Evolutionary conservation across 495 filamentous ascomycete genomes (phyloP).

Genomic region (Penicillium nucicola): DNA sequence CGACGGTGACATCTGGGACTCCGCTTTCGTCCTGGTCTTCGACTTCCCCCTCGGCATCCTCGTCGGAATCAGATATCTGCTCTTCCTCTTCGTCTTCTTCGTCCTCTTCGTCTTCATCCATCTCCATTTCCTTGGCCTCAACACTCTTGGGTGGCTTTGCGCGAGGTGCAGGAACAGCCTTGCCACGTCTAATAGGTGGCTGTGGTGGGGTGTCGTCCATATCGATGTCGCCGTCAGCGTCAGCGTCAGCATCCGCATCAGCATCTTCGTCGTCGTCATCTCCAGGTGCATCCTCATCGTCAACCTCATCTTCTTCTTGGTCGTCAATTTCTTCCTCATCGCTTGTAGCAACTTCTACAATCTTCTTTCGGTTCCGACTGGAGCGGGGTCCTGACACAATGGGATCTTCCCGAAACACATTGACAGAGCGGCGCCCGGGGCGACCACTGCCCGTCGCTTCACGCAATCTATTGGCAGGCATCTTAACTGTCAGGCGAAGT

Average conservation of each 20-base stretch:
- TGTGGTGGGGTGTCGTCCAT: conserved; percentile 52
- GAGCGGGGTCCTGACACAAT: conserved; percentile 60
- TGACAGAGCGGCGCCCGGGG: conserved; percentile 36
- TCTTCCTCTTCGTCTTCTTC: conserved; percentile 57
- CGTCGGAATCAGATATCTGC: conserved; percentile 43
- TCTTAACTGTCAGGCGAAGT: conserved; percentile 79
- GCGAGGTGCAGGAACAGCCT: conserved; percentile 28
- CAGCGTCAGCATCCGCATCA: conserved; percentile 54
- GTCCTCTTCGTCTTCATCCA: conserved; percentile 46
- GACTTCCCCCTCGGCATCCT: conserved; percentile 49
- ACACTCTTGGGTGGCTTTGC: conserved; percentile 46
- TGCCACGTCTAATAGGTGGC: conserved; percentile 34
- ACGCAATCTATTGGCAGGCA: conserved; percentile 76
- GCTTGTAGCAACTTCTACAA: conserved; percentile 62
- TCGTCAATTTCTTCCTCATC: conserved; percentile 57
- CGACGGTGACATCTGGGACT: conserved; percentile 33
- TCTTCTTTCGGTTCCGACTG: conserved; percentile 63
- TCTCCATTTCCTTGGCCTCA: conserved; percentile 58
- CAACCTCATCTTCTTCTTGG: conserved; percentile 58
- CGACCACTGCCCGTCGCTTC: conserved; percentile 57
- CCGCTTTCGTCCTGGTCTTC: conserved; percentile 50
- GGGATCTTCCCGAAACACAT: conserved; percentile 53
- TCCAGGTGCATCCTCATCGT: conserved; percentile 57
- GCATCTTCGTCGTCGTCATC: conserved; percentile 55
- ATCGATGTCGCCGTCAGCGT: conserved; percentile 55